Evolutionary conservation across 768 basidiomycete species (phyloP), one percentile per base, ranked within the genome.

Genomic region (Leucosporidium scottii): DNA sequence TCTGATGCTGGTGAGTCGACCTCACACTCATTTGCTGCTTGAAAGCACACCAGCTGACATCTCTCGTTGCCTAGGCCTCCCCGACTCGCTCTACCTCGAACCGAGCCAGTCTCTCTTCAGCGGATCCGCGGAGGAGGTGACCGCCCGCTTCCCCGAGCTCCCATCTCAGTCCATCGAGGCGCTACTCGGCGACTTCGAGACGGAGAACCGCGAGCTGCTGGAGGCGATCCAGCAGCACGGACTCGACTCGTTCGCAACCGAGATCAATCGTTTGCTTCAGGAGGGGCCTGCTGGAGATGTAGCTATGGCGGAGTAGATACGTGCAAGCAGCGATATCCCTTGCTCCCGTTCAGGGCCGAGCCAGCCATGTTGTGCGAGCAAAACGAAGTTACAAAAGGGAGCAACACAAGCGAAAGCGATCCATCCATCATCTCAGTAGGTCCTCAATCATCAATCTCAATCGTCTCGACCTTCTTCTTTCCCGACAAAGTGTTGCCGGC

Each of bases 151-250:
- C 69, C 70, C 76, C 0, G 64, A 73, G 34, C 70, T 68, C 17
- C 59, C 74, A 4, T 59, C 66, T 1, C 65, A 69, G 20, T 72
- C 76, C 30, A 62, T 79, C 36, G 74, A 75, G 20, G 63, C 64
- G 9, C 44, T 79, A 15, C 74, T 77, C 64, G 48, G n/a, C 36
- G 78, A 79, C 68, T 74, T 78, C 44, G 74, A 78, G 61, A 51
- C 66, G 31, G 79, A 80, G 61, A 75, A 75, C 36, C 56, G 51
- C 21, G 58, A 73, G 23, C 64, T 80, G n/a, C 54, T 66, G 53
- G 54, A 63, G 39, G 74, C 72, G 31, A 64, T 79, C 9, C 64
- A 68, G 39, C 62, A 75, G 44, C 62, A 67, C 44, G 76, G 74
- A 17, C 61, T 79, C 59, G 78, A 76, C 60, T 60, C 61, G 51